Conservation (phyloP, 306 rosid genomes). For the Vicia sativa region DNA sequence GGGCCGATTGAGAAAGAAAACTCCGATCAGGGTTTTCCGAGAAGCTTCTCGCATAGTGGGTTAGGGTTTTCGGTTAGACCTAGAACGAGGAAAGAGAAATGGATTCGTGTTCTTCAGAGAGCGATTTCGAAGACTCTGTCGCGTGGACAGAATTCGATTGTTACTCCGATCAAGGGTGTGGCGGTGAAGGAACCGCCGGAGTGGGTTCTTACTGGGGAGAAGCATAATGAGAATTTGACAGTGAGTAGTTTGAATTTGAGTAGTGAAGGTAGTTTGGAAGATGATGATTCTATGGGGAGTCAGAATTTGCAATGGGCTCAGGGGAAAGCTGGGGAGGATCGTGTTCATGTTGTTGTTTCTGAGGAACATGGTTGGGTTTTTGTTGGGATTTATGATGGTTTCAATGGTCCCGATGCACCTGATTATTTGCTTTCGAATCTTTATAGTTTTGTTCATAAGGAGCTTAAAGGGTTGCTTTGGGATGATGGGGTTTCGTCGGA, state of each 20-base stretch:
- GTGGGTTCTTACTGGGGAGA: constrained; percentile 64
- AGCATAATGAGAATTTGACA: constrained; percentile 78
- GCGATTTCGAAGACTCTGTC: constrained; percentile 74
- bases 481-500: constrained; percentile 48
- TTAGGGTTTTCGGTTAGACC: constrained; percentile 48
- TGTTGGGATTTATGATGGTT: constrained; percentile 96
- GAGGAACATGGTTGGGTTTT: constrained; percentile 99
- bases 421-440: constrained; percentile 79
- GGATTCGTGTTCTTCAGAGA: constrained; percentile 63
- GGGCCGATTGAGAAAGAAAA: constrained; percentile 78
- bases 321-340: constrained; percentile 98
- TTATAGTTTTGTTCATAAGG: constrained; percentile 73
- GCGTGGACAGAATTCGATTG: constrained; percentile 75
- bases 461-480: constrained; percentile 90
- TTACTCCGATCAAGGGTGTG: constrained; percentile 69
- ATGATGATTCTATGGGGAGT: constrained; percentile 69
- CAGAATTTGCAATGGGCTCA: constrained; percentile 99
- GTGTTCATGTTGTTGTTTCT: constrained; percentile 94
- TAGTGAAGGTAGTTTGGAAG: constrained; percentile 90
- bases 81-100: constrained; percentile 57
- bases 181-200: constrained; percentile 67
- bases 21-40: constrained; percentile 60
- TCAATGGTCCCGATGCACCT: constrained; percentile 98
- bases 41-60: constrained; percentile 87
- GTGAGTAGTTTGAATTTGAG: constrained; percentile 81